Evolutionary conservation across 129 eudicot genomes (phyloP), one percentile per base, ranked within the genome.

Genomic region (Saposhnikovia divaricata): DNA sequence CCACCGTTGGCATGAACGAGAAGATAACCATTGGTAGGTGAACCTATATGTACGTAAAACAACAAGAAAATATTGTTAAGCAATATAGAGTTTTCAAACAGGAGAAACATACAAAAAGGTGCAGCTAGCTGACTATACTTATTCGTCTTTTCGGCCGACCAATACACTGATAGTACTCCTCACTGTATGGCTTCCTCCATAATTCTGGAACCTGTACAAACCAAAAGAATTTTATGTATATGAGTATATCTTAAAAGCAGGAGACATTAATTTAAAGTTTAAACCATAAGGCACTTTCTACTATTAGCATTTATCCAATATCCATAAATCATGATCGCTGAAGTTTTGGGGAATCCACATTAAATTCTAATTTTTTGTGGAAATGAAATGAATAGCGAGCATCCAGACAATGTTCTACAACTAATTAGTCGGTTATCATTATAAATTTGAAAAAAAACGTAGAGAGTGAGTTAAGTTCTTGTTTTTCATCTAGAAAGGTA

Each of bases 1-100:
- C 98, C 98, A 34, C 98, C 98, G 65, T 95, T 95, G 61, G 98
- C 98, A 81, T 90, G 97, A 84, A 89, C 91, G 78, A 90, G 79
- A 72, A 95, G 75, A 81, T 95, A 95, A 10, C 98, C 98, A 37
- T 94, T 94, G 2, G 97, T 88, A 48, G 80, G 78, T n/a, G 87
- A 76, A 51, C 81, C 84, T 34, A 79, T 80, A 59, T 84, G 88
- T 88, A 28, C 59, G 65, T 31, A 13, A 12, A 79, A 45, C 19
- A 45, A 1, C 10, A 63, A 43, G 8, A 9, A 75, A 48, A 25
- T 61, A 42, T 42, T 47, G 46, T 38, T 16, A 53, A 63, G 74
- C 50, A 75, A 72, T 80, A 23, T 0, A 23, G 13, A 66, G 39
- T 42, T 21, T 75, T 9, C 5, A 9, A 18, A 16, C 18, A 31